Percentiles rank a stretch among this genome's conserved stretches.
These are phyloP conservation scores for Daedalea quercina DNA, from an alignment of 768 basidiomycete genomes.

Conservation along the genomic window DNA sequence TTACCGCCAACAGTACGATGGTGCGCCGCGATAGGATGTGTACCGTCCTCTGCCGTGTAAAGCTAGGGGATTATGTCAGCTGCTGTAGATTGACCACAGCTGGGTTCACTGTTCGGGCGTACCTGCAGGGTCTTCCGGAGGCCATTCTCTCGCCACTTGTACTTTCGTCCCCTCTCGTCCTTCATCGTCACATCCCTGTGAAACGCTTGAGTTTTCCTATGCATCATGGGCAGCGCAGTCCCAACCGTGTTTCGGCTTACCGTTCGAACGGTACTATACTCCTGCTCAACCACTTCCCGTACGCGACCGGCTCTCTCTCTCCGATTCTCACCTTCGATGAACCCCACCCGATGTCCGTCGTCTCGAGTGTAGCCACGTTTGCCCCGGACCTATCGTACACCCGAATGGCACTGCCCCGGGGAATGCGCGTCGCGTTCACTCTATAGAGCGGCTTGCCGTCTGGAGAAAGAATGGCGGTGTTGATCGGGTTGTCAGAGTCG, in stretches of 20 bases:
- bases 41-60: slow-evolving; percentile 27
- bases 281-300: slow-evolving; percentile 34
- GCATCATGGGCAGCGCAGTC: neutral
- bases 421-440: slow-evolving; percentile 30
- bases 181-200: slow-evolving; percentile 32
- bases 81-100: no score
- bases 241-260: slow-evolving; percentile 13
- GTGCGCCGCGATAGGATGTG: slow-evolving; percentile 31
- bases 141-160: slow-evolving; percentile 36
- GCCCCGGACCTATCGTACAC: slow-evolving; percentile 13
- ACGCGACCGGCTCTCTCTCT: slow-evolving; percentile 21
- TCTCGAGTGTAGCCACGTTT: slow-evolving; percentile 31
- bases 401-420: slow-evolving; percentile 15
- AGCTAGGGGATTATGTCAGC: slow-evolving; percentile 20
- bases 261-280: slow-evolving; percentile 34
- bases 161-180: slow-evolving; percentile 27
- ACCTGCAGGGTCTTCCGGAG: slow-evolving; percentile 32
- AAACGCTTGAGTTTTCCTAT: neutral
- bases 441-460: slow-evolving; percentile 29
- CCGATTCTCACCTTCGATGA: slow-evolving; percentile 27
- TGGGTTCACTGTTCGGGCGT: no score
- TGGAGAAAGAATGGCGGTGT: slow-evolving; percentile 30
- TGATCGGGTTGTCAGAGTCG: slow-evolving; percentile 35
- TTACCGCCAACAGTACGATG: slow-evolving; percentile 22
- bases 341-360: slow-evolving; percentile 24